phyloP scores from a whole-genome alignment of 352 stramenopile species.

The Thalassiosira livingstoniorum region DNA sequence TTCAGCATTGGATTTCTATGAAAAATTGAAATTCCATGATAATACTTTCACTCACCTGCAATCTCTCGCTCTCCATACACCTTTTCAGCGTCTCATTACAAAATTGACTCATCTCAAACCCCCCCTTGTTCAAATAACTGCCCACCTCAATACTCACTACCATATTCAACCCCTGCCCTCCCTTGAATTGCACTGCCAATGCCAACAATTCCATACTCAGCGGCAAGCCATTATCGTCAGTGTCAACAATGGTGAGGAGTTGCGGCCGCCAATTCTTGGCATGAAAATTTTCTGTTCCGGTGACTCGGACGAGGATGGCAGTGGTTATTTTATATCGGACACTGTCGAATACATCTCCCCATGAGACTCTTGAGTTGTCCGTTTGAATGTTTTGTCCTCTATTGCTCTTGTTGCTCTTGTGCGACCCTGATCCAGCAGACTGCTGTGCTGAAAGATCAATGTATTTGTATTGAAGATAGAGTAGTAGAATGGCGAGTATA shows the following conservation, averaged over 20 bases:
- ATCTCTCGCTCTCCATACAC: slow-evolving; percentile 73
- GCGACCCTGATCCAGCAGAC: background rate
- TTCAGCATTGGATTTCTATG: too few species aligned
- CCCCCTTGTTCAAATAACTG: slow-evolving; percentile 30
- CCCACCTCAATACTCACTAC: slow-evolving; percentile 41
- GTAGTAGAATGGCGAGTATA: slow-evolving; percentile 23
- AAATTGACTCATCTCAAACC: slow-evolving; percentile 36
- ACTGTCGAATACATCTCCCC: slow-evolving; percentile 53
- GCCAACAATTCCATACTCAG: slow-evolving; percentile 69
- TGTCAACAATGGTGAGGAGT: slow-evolving; percentile 83
- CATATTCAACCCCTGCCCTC: slow-evolving; percentile 72
- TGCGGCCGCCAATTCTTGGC: slow-evolving; percentile 87
- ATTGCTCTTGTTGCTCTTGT: slow-evolving; percentile 5
- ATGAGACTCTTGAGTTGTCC: too few species aligned
- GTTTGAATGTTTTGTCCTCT: slow-evolving; percentile 34
- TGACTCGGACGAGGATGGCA: slow-evolving; percentile 41
- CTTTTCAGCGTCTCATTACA: slow-evolving; percentile 61
- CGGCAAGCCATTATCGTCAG: slow-evolving; percentile 66
- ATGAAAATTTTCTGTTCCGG: slow-evolving; percentile 72
- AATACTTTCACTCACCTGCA: slow-evolving; percentile 55
- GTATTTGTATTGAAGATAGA: slow-evolving; percentile 48
- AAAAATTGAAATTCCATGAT: background rate
- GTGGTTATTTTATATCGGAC: slow-evolving; percentile 57
- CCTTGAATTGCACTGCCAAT: slow-evolving; percentile 83
- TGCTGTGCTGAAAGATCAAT: slow-evolving; percentile 35